Percentiles rank a stretch among this genome's conserved stretches.
phyloP scores from a whole-genome alignment of 169 alveolate genomes.

The Miamiensis avidus region DNA sequence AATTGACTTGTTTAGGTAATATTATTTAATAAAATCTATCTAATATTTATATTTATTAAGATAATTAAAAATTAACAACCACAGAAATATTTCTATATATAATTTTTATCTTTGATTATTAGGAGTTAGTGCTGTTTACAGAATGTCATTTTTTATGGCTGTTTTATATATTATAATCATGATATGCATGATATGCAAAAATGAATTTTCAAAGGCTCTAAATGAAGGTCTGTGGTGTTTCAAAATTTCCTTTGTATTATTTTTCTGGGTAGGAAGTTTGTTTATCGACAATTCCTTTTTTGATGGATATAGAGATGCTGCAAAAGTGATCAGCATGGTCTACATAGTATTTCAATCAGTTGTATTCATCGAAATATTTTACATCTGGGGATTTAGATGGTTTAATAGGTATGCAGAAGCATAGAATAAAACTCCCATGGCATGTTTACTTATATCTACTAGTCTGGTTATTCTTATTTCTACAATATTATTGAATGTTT shows the following conservation, averaged over 20 bases:
- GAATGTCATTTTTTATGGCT: constrained; percentile 33
- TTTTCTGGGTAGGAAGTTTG: constrained; percentile 15
- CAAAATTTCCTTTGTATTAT: constrained; percentile 3
- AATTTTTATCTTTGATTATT: not conserved
- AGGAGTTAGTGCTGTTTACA: constrained; percentile 28
- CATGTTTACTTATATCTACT: constrained; percentile 15
- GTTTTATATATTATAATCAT: constrained; percentile 25
- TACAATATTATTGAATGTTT: constrained; percentile 19
- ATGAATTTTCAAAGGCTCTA: constrained; percentile 13
- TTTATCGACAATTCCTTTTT: constrained; percentile 22
- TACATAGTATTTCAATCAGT: constrained; percentile 33
- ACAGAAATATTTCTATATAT: not conserved
- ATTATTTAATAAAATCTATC: not conserved
- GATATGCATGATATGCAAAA: constrained; percentile 24
- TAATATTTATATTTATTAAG: not conserved
- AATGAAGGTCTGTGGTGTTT: constrained; percentile 46
- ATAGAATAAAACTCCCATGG: constrained; percentile 21
- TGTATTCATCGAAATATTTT: constrained; percentile 40
- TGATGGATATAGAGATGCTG: constrained; percentile 39
- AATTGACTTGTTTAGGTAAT: constrained; percentile 7
- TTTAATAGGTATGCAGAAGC: constrained; percentile 32
- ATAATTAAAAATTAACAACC: not conserved
- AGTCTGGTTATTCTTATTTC: constrained; percentile 18
- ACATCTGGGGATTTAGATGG: constrained; percentile 48
- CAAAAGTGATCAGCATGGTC: constrained; percentile 27